Evolutionary conservation across 768 basidiomycete genomes (phyloP), one percentile per base, ranked within the genome.

Genomic region (Aureoboletus auriporus): DNA sequence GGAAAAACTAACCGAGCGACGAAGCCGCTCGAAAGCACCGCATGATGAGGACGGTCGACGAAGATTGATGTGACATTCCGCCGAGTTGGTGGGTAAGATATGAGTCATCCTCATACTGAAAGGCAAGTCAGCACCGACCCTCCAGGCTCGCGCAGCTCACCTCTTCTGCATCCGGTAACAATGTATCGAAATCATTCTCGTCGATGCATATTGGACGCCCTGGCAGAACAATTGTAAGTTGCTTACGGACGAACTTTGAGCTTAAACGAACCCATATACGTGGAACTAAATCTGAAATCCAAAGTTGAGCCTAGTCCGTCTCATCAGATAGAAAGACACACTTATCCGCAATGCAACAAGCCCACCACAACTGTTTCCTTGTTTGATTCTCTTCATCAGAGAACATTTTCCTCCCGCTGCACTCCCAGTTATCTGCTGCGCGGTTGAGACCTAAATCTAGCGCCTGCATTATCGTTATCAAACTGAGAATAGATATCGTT

Each of bases 391-490:
- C 89, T 57, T 80, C 75, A 12, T 68, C 61, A 8, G 78, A 77
- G 55, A 90, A 88, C 31, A 90, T 63, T 48, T 75, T 73, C 40
- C 71, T 75, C 12, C 79, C 80, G 47, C 79, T 72, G 45, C 77
- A 74, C 57, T 81, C 81, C 88, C 89, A 93, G 46, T 76, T 79
- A 23, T 83, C 79, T 5, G 88, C 80, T 55, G 87, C 80, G 27
- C 86, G 85, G 60, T 93, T 89, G 52, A 93, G 70, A 29, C 89
- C 89, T 13, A 92, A 69, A 61, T 93, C 89, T 53, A 83, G 76
- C 0, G 89, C 89, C 86, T 89, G 51, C 20, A 44, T 47, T 12
- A 42, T 28, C 17, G 43, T 43, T 36, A 14, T 55, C 26, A 58
- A 44, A 20, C 36, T 10, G 38, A 17, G 39, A 50, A 8, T 13